Conservation (phyloP, 2,329 filamentous ascomycete genomes). For the Chlorencoelia australis region DNA sequence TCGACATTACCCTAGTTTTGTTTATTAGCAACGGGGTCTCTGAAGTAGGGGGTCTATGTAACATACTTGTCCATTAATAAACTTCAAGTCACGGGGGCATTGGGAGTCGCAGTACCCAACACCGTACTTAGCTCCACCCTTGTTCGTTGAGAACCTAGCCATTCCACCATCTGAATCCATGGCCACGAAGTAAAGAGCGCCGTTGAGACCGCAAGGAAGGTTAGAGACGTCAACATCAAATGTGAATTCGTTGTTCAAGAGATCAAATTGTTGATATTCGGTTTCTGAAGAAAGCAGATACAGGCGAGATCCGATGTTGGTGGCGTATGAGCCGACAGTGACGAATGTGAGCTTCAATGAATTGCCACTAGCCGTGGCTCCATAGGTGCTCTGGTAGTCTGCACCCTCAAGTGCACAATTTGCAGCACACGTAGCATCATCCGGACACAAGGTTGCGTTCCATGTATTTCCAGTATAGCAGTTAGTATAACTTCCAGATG, state of each 20-base stretch:
- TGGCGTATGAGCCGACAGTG: constrained; percentile 36
- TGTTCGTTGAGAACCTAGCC: constrained; percentile 38
- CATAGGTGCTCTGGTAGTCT: constrained; percentile 41
- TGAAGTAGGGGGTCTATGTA: background rate
- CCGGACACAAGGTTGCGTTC: constrained; percentile 33
- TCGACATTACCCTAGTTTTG: constrained; percentile 45
- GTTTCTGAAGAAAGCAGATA: constrained; percentile 54
- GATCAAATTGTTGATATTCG: constrained; percentile 55
- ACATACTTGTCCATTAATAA: constrained; percentile 39
- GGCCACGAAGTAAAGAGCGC: constrained; percentile 55
- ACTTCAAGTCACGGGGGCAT: constrained; percentile 42
- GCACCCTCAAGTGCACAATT: constrained; percentile 45
- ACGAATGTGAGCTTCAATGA: constrained; percentile 47
- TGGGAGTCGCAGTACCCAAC: constrained; percentile 56
- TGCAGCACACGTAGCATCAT: constrained; percentile 34
- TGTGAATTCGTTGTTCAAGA: constrained; percentile 59
- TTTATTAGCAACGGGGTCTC: too few species aligned
- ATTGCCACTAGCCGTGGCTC: constrained; percentile 42
- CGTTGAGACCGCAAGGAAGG: constrained; percentile 61
- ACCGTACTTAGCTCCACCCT: constrained; percentile 49
- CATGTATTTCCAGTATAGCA: constrained; percentile 36
- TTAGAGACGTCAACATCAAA: constrained; percentile 63
- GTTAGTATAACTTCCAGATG: constrained; percentile 27
- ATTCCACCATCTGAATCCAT: constrained; percentile 54
- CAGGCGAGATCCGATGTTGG: constrained; percentile 44